Evolutionary conservation across 805 yeast species (phyloP), one percentile per base, ranked within the genome.

Genomic region (Metschnikowia proteae): DNA sequence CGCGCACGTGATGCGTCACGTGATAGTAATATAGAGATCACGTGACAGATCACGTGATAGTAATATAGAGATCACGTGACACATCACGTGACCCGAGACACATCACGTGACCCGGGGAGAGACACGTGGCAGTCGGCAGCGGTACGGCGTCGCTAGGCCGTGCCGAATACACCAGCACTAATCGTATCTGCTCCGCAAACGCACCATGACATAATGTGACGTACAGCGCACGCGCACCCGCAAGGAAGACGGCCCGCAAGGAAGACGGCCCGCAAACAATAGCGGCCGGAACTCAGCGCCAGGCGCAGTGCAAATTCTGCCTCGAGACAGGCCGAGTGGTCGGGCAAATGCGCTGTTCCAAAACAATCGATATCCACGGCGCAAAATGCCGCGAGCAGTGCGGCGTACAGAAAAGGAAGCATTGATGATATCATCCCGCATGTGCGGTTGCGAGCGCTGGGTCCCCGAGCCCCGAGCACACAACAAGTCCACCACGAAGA

Each of bases 361-460:
- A 17, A 2, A 17, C 17, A 17, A 17, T 17, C 17, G 2, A 17
- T 1, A 17, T 17, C 17, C 17, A 17, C 28, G 38, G 38, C 9
- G 32, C 31, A 38, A 10, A 38, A 28, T 28, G 17, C 33, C 32
- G 42, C 42, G 17, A 36, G 9, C 17, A 6, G 28, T 23, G 38
- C 27, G 38, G 38, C 27, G 38, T 23, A 23, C 7, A 27, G 17
- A n/a, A n/a, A 25, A 11, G 38, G 26, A 23, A 11, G 26, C 13
- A n/a, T 10, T n/a, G n/a, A 38, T 38, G 42, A 38, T 28, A 38
- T 38, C 42, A 38, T 38, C 28, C 7, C 33, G 42, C 42, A 38
- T 38, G 13, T 10, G 9, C 9, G 26, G 33, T 38, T 38, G 17
- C 23, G 42, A 28, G 32, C 42, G n/a, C 32, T 32, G 10, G 33